Base-by-base conservation (phyloP, 768 basidiomycete genomes). In the Hortiboletus campestris region DNA sequence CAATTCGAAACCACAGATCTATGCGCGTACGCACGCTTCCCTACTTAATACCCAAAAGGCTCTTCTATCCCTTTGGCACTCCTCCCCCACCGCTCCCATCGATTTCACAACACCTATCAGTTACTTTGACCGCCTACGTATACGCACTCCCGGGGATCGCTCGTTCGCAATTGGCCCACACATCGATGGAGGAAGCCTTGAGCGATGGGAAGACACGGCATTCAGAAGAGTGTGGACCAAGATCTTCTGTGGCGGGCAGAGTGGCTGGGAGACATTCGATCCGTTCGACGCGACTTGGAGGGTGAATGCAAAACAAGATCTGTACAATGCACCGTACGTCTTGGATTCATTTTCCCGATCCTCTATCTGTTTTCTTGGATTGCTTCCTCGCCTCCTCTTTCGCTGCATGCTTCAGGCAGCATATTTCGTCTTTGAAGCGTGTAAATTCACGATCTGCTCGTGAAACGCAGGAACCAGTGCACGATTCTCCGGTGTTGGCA, bases 71-170 rank as follows among this genome's bases (percentile, higher is more conserved):
- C 74, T 90, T 14, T 89, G 85, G 84, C 77, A 84, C 57, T 58
- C 55, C 22, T 63, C 60, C 3, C 62, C 79, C 42, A 74, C 80
- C 49, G 67, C 77, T 1, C 57, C 63, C 29, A 68, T 86, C 51
- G 75, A 74, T 53, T 75, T 89, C 29, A 61, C 70, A 12, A 82
- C 77, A 3, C 87, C 88, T 1, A 70, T 91, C n/a, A 82, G 84
- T 1, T 92, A 92, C 68, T 88, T 83, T 55, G 90, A 93, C 70
- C 79, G 90, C 7, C 72, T 91, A 12, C 79, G 89, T 2, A 88
- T 91, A 45, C 80, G 91, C 6, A 78, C 77, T 29, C 87, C 89
- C 0, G 91, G 89, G 0, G 89, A 89, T 57, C 70, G 76, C 13
- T 77, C 78, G 46, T 91, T 91, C 64, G 78, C 82, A 0, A 72